Evolutionary conservation across 2,329 filamentous ascomycete species (phyloP), one percentile per base, ranked within the genome.

Genomic region (Exophiala dermatitidis): DNA sequence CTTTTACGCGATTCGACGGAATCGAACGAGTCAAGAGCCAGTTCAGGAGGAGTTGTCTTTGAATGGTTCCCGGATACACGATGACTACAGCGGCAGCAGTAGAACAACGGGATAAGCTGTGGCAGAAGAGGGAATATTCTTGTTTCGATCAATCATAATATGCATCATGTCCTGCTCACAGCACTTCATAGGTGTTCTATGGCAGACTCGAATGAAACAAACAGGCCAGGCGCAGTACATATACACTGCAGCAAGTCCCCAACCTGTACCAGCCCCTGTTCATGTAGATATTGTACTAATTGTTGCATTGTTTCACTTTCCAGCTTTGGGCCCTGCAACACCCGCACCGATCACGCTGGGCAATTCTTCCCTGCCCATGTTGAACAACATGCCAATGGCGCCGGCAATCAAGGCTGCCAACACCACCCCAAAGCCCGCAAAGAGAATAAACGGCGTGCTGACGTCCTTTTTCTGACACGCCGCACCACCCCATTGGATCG

Each of bases 331-430:
- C 54, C 83, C 81, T 60, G 85, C 87, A 36, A 98, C 91, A 59
- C 93, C 93, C 45, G 93, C 93, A n/a, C 90, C 89, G 69, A 98
- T 90, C 5, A 98, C 91, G 63, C 90, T 90, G 0, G 93, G 93
- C 60, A 97, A 76, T 71, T 90, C 86, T 74, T 95, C 84, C 68
- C 86, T 81, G 33, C 91, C 93, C 65, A 97, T 87, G 58, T 76
- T 84, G 70, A 85, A 93, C 50, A 98, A 70, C 77, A 95, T 74
- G 4, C 84, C 82, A 62, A 97, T 84, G 7, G 82, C 83, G 67
- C 86, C 84, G 36, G 76, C 77, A 30, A 94, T 72, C 36, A 87
- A 71, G 44, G 81, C 78, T 1, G 93, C 72, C 58, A 94, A 74
- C 36, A 83, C 71, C 45, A 96, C 72, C 3, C 81, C 84, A 63